Evolutionary conservation across 2,329 filamentous ascomycete species (phyloP).

Genomic region (Tympanopsis confertula): DNA sequence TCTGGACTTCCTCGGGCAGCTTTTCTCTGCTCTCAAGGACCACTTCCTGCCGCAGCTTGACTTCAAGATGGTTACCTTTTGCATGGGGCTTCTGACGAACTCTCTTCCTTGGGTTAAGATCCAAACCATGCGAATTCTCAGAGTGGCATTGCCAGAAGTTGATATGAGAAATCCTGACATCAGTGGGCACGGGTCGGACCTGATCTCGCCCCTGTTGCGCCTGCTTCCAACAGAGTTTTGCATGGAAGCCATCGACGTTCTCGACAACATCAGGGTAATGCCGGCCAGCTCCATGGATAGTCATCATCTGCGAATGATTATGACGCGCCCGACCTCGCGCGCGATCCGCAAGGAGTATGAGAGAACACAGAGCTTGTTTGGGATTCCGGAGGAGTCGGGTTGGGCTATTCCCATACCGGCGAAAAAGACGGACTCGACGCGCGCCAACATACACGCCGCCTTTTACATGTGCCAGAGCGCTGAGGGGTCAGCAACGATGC

Average conservation of each 20-base stretch:
- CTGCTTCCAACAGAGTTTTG: slow-evolving; percentile 88
- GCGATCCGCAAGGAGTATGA: slow-evolving; percentile 89
- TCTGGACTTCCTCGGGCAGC: slow-evolving; percentile 65
- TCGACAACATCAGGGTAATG: slow-evolving; percentile 92
- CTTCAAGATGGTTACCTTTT: slow-evolving; percentile 74
- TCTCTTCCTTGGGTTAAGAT: slow-evolving; percentile 79
- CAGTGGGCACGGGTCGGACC: slow-evolving; percentile 78
- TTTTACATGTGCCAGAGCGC: slow-evolving; percentile 83
- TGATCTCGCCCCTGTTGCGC: slow-evolving; percentile 83
- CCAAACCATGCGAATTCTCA: slow-evolving; percentile 83
- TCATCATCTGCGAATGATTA: slow-evolving; percentile 93
- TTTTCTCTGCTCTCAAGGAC: slow-evolving; percentile 63
- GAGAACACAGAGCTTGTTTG: slow-evolving; percentile 84
- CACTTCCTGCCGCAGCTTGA: slow-evolving; percentile 75
- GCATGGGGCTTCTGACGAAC: slow-evolving; percentile 86
- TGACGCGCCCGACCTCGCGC: slow-evolving; percentile 79
- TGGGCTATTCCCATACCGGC: slow-evolving; percentile 95
- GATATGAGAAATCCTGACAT: slow-evolving; percentile 90
- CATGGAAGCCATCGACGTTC: slow-evolving; percentile 78
- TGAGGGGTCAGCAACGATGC: slow-evolving; percentile 42
- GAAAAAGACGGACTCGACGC: slow-evolving; percentile 73
- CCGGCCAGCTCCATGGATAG: slow-evolving; percentile 85
- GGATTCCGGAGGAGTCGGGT: slow-evolving; percentile 87
- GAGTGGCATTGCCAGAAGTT: slow-evolving; percentile 73
- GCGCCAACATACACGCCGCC: slow-evolving; percentile 86